Evolutionary conservation across 179 eudicot genomes (phyloP).

Genomic region (Patellifolia procumbens): DNA sequence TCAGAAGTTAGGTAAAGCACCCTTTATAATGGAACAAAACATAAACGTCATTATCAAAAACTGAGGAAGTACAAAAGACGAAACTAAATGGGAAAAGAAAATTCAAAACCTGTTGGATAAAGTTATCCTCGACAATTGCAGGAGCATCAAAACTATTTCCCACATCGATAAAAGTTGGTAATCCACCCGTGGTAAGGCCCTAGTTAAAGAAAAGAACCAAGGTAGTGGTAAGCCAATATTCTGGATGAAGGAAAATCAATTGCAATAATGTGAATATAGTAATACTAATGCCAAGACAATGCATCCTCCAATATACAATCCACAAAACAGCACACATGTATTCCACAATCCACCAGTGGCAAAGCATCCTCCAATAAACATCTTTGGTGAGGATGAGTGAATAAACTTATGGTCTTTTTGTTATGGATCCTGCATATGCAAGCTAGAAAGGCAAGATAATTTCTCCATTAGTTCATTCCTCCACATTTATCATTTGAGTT

Average conservation of each 20-base stretch:
- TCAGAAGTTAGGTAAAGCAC: neutral
- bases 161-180: constrained; percentile 94
- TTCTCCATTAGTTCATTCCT: too few species aligned
- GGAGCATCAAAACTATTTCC: constrained; percentile 99
- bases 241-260: constrained; percentile 2
- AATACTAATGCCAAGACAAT: neutral
- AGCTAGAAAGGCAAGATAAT: too few species aligned
- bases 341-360: neutral
- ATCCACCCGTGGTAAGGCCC: constrained; percentile 99
- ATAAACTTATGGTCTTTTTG: too few species aligned
- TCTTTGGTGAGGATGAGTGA: too few species aligned
- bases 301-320: neutral
- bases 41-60: neutral
- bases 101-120: constrained; percentile 70
- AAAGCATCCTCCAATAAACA: neutral
- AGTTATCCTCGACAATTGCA: constrained; percentile 89
- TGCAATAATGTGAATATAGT: neutral
- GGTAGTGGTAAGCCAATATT: neutral
- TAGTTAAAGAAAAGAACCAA: constrained; percentile 32
- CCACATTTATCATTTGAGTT: too few species aligned
- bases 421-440: too few species aligned
- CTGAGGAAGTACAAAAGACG: neutral
- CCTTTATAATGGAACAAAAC: neutral
- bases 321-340: neutral
- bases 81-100: constrained; percentile 9